These are phyloP conservation scores for Solanum sparsipilum DNA, from an alignment of 257 asterid species.

Conservation along the genomic window DNA sequence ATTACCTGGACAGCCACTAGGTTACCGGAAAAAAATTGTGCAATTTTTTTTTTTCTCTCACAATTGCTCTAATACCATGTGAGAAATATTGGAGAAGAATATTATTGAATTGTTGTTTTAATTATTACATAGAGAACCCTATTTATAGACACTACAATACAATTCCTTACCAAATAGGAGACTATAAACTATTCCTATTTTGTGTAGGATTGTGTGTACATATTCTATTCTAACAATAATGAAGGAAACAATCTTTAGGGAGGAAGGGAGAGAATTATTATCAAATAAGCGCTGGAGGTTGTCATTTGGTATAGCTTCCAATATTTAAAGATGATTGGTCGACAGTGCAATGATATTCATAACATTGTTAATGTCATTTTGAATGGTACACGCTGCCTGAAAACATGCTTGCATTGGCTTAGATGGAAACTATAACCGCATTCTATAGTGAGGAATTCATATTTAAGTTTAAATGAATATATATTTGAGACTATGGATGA, in stretches of 20 bases:
- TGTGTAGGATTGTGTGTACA: too few relatives aligned
- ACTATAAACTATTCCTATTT: too few relatives aligned
- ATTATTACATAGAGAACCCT: too few relatives aligned
- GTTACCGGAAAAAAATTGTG: too few relatives aligned
- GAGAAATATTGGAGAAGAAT: too few relatives aligned
- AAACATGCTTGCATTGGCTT: background rate
- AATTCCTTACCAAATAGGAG: too few relatives aligned
- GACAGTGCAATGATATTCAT: background rate
- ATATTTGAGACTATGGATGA: background rate
- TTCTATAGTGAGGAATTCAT: background rate
- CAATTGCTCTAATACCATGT: too few relatives aligned
- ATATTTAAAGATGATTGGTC: background rate
- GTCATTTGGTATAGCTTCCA: background rate
- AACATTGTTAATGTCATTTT: background rate
- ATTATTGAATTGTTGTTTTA: too few relatives aligned
- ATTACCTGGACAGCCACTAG: too few relatives aligned
- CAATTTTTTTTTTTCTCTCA: too few relatives aligned
- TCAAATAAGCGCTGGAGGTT: background rate
- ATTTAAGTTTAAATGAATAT: background rate
- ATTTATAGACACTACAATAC: too few relatives aligned
- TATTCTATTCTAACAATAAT: too few relatives aligned
- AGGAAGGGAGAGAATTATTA: background rate
- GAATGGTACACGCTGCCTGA: background rate
- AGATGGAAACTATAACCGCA: background rate
- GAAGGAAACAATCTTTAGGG: background rate